Base-by-base conservation (phyloP, 2,329 filamentous ascomycete genomes). In the Fusarium robinianum region DNA sequence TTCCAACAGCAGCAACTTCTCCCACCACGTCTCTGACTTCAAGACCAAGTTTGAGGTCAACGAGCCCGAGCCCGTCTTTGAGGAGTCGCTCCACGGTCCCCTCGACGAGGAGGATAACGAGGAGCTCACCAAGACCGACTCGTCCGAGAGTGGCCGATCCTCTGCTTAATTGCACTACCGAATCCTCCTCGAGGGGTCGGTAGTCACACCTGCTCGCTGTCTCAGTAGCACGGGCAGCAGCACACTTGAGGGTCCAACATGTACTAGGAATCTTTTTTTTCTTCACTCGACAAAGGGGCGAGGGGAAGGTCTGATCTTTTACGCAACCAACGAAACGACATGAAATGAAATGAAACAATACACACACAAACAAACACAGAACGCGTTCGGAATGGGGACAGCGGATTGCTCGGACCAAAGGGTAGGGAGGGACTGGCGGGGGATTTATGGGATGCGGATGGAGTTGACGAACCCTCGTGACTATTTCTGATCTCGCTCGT, bases 21-120 rank as follows among this genome's bases (percentile, higher is more conserved):
- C 82, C 41, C 79, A 83, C 63, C 77, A 83, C 61, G 74, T 89
- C 59, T 79, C 81, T 49, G 83, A 91, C 67, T 89, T 96, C 75
- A 95, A 94, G 80, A 95, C 91, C 72, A 99, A 99, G 75, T 97
- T 96, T 67, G 94, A 99, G 72, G 77, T 88, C 59, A 79, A 90
- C 66, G 94, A 97, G 61, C 78, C 82, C 12, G 92, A 97, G 63
- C 91, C 90, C 26, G 88, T 95, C 63, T 96, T 96, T 58, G 90
- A 97, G 68, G 91, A 96, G 71, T 80, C 81, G 41, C 52, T 94
- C 46, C 89, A 95, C 63, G 90, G 88, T 19, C 78, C 84, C 12
- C 62, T 71, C 37, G 72, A 74, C 18, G 80, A 81, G 37, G 72
- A 74, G 26, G 80, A 81, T 38, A 67, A 63, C 41, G 78, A 85